Evolutionary conservation across 2,329 filamentous ascomycete species (phyloP).

Genomic region (Arthrobotrys sinensis): DNA sequence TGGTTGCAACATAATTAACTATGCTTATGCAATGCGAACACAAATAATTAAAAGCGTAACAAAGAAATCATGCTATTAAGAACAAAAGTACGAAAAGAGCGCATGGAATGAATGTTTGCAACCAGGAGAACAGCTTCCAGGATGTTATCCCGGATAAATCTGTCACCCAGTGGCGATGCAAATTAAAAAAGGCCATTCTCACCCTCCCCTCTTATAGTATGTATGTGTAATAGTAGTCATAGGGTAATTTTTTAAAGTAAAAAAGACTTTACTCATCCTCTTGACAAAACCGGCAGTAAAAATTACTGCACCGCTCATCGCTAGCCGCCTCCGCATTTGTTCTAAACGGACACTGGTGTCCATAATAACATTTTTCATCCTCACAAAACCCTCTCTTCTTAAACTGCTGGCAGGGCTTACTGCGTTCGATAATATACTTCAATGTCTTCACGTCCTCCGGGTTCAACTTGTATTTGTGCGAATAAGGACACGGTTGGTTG

Average conservation of each 20-base stretch:
- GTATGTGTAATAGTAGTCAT: neutral
- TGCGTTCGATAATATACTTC: constrained; percentile 58
- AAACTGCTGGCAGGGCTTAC: constrained; percentile 54
- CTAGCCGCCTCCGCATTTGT: constrained; percentile 9
- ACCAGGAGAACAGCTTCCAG: neutral
- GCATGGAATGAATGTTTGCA: neutral
- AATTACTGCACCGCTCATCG: constrained; percentile 44
- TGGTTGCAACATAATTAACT: too few relatives aligned
- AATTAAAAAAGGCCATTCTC: neutral
- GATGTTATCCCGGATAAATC: neutral
- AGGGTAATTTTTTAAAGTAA: neutral
- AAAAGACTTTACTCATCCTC: constrained; percentile 26
- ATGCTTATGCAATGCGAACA: too few relatives aligned
- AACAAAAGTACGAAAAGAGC: too few relatives aligned
- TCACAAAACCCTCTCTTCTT: constrained; percentile 55
- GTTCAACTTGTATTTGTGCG: constrained; percentile 56
- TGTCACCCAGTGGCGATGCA: neutral
- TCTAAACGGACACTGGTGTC: constrained; percentile 58
- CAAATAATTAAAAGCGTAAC: too few relatives aligned
- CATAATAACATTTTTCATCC: constrained; percentile 60
- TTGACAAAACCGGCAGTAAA: constrained; percentile 53
- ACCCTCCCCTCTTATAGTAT: neutral
- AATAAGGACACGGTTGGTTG: constrained; percentile 49
- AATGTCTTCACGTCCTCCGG: constrained; percentile 53
- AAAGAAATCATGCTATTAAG: too few relatives aligned